Evolutionary conservation across 2,329 filamentous ascomycete species (phyloP).

Genomic region (Dichotomopilus funicola): DNA sequence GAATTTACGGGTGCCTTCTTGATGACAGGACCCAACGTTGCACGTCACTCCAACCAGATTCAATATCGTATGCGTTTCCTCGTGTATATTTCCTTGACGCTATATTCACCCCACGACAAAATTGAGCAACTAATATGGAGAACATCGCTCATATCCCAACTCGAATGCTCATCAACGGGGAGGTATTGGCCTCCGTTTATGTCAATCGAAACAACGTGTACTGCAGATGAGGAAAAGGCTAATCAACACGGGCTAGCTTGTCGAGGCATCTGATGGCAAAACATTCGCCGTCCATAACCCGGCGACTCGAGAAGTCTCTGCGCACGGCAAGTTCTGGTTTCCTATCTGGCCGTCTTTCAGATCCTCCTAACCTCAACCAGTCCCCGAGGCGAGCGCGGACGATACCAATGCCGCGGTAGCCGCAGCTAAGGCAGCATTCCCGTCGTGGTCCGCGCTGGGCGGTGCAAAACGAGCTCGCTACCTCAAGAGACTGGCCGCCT

Average conservation of each 20-base stretch:
- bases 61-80: no score
- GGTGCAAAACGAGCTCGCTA: conserved; percentile 34
- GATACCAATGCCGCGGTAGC: conserved; percentile 39
- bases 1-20: no score
- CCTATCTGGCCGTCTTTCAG: background rate
- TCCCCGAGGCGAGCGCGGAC: conserved; percentile 38
- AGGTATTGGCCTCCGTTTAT: conserved; percentile 26
- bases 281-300: conserved; percentile 42
- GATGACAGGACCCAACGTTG: no score
- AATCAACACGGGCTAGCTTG: conserved; percentile 29
- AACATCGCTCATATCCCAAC: conserved; percentile 22
- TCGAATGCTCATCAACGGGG: conserved; percentile 45
- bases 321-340: conserved; percentile 24
- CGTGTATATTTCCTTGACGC: no score
- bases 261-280: conserved; percentile 38
- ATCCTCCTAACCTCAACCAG: conserved; percentile 18
- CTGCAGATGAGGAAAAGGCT: background rate
- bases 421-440: conserved; percentile 38
- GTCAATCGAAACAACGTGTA: background rate
- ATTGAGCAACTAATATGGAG: conserved; percentile 6
- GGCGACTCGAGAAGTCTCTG: conserved; percentile 34
- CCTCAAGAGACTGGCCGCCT: conserved; percentile 40
- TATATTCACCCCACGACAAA: no score
- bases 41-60: no score
- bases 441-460: conserved; percentile 37